Conservation (phyloP, 805 yeast species). For the Zygotorulaspora florentina region DNA sequence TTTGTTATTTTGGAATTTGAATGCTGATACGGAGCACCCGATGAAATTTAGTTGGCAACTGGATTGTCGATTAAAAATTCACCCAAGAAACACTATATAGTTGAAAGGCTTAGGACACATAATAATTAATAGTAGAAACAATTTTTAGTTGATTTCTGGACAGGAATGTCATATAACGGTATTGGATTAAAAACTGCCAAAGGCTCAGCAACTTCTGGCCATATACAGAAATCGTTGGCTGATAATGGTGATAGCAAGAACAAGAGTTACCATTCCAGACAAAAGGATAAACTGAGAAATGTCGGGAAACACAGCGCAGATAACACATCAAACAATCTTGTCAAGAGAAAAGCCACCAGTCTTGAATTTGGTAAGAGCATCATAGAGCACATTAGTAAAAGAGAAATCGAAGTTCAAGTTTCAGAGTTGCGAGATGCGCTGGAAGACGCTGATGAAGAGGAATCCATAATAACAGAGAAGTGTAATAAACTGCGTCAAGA, state of each 20-base stretch:
- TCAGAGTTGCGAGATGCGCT: constrained; percentile 28
- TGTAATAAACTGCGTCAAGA: constrained; percentile 20
- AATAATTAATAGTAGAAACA: not conserved
- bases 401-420: constrained; percentile 29
- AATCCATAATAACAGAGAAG: constrained; percentile 19
- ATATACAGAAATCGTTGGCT: constrained; percentile 31
- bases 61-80: not conserved
- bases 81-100: not conserved
- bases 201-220: constrained; percentile 35
- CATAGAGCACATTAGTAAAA: constrained; percentile 18
- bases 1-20: constrained; percentile 32
- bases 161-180: constrained; percentile 31
- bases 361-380: constrained; percentile 9
- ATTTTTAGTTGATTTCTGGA: not conserved
- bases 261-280: constrained; percentile 12
- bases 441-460: constrained; percentile 24
- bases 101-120: not conserved
- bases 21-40: constrained; percentile 15
- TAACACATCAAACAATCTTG: not conserved
- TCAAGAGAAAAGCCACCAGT: constrained; percentile 5
- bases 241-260: constrained; percentile 11
- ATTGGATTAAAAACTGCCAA: constrained; percentile 33
- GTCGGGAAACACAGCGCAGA: constrained; percentile 3
- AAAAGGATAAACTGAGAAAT: not conserved
- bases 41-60: not conserved